These are phyloP conservation scores for Sclerospora graminicola DNA, from an alignment of 352 stramenopile genomes.

Conservation along the genomic window DNA sequence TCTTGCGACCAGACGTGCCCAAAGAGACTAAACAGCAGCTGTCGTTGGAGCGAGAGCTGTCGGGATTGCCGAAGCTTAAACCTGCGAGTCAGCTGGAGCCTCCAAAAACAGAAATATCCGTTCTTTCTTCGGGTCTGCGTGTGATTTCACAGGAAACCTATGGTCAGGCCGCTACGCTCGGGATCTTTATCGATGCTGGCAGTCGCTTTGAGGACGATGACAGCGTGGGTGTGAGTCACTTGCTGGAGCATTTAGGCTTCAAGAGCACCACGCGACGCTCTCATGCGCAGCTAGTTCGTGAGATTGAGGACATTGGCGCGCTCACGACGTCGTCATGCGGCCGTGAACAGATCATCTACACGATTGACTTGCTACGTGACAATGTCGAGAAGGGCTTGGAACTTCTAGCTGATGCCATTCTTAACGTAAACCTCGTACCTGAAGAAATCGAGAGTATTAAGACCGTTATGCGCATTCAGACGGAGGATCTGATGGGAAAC, in stretches of 20 bases:
- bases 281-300: slow-evolving; percentile 77
- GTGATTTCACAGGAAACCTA: slow-evolving; percentile 96
- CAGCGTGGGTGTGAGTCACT: slow-evolving; percentile 85
- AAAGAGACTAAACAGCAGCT: slow-evolving; percentile 33
- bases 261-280: slow-evolving; percentile 85
- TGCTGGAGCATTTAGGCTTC: slow-evolving; percentile 94
- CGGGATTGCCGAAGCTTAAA: slow-evolving; percentile 70
- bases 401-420: slow-evolving; percentile 85
- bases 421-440: slow-evolving; percentile 61
- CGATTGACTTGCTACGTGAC: slow-evolving; percentile 92
- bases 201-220: slow-evolving; percentile 73
- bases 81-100: slow-evolving; percentile 70
- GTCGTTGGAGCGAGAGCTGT: slow-evolving; percentile 50
- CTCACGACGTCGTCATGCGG: slow-evolving; percentile 86
- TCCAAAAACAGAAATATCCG: slow-evolving; percentile 89
- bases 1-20: slow-evolving; percentile 41
- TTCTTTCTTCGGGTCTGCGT: slow-evolving; percentile 88
- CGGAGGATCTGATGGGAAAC: slow-evolving; percentile 88
- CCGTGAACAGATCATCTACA: slow-evolving; percentile 96
- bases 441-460: slow-evolving; percentile 91
- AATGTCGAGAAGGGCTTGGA: slow-evolving; percentile 87
- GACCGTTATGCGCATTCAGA: slow-evolving; percentile 90
- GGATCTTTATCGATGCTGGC: slow-evolving; percentile 89
- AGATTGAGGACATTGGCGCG: slow-evolving; percentile 90
- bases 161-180: slow-evolving; percentile 90